Evolutionary conservation across 352 stramenopile species (phyloP), one percentile per base, ranked within the genome.

Genomic region (Pythium pyrilobum): DNA sequence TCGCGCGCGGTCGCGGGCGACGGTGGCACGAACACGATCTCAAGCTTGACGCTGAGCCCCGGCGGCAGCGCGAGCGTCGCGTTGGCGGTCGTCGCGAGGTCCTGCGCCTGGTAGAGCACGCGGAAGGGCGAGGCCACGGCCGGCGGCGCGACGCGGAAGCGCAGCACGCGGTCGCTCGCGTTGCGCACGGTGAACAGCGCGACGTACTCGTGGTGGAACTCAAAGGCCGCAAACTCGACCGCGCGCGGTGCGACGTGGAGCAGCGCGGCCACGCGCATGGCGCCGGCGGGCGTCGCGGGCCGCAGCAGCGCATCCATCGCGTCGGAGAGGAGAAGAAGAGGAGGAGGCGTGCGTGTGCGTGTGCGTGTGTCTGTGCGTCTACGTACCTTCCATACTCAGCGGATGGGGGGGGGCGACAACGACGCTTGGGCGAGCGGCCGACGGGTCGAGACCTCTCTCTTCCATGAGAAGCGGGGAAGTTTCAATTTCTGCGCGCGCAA

Each of bases 161-260:
- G 77, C 38, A 92, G 48, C 3, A 67, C 53, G 8, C 78, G 72
- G 16, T 79, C 66, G 18, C 82, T 90, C 7, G 76, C 74, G 56
- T 95, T 95, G 28, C 75, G 78, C 5, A 93, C 69, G 15, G 41
- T 63, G 6, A 93, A 57, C 36, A 52, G 42, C 16, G 81, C 76
- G 29, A 93, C 62, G 57, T 92, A 93, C 51, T 77, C 86, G 15
- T 64, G 64, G 24, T 71, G 68, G 3, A 65, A 46, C 33, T 90
- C 82, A 21, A 93, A 74, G 27, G 66, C 66, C 23, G 59, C 42
- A 55, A 92, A 91, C 51, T 95, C 84, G 38, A 92, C 60, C 11
- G 59, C 65, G 4, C 64, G 66, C 28, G 84, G 82, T 16, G 72
- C 60, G 10, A 89, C 75, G n/a, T 85, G 83, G 36, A 95, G 67